Base-by-base conservation (phyloP, 2,329 filamentous ascomycete genomes). In the Pseudocercospora musae region DNA sequence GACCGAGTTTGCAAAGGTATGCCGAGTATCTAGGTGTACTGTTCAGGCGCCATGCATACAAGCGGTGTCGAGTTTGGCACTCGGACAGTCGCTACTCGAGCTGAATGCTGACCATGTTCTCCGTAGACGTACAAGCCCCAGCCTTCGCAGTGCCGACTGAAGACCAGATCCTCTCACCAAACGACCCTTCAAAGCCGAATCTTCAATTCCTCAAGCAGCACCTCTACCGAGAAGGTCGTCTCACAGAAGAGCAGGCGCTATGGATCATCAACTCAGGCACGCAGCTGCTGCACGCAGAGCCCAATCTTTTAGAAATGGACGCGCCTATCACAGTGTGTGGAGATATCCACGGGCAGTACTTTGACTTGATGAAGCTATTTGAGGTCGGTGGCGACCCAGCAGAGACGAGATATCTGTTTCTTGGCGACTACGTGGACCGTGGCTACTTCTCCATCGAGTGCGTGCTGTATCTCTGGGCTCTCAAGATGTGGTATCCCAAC, bases 381-480 rank as follows among this genome's bases (percentile, higher is more conserved):
- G 95, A 99, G 79, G 95, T 99, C 57, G 95, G 95, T 69, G 95
- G 95, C 68, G 95, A 99, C 77, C 95, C 95, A 44, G 87, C 94
- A 58, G 95, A 99, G 80, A 99, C 95, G 29, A 84, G 95, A 74
- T 99, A 99, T 79, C 86, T 99, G 63, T 99, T 99, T 80, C 82
- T 99, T 68, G 95, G 95, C 65, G 95, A 99, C 79, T 99, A 99
- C 76, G 95, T 99, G 68, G 95, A 99, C 77, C 87, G 95, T 77
- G 95, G 95, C 58, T 99, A 99, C 80, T 99, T 98, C 79, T 97
- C 93, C 77, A 98, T 99, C 75, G 95, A 99, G 85, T 99, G 95
- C 77, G 95, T 99, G 64, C 84, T 99, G 54, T 99, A 99, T 78
- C 86, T 99, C 25, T 99, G 95, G 95, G 90, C 89, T 33, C 84